A percentile compares a stretch with the other conserved stretches of the same genome.
Conservation (phyloP, 257 asterid species). For the Scutellaria baicalensis region DNA sequence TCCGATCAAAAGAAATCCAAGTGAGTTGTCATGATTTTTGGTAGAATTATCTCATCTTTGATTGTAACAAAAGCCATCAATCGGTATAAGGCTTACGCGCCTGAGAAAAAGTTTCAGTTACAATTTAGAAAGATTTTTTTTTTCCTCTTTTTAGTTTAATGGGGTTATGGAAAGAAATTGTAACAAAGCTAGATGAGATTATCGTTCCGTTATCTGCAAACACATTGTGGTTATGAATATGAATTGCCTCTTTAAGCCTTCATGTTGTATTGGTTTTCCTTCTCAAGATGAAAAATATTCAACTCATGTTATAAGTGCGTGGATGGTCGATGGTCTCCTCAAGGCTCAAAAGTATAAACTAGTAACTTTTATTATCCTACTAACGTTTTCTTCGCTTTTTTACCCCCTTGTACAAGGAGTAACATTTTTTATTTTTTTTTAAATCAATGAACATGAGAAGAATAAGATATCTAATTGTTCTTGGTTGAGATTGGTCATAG, state of each 20-base stretch:
- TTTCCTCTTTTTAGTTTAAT: constrained; percentile 2
- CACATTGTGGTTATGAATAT: not conserved
- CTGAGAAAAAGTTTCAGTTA: not conserved
- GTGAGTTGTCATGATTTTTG: not conserved
- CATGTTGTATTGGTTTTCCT: not conserved
- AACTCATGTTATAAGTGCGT: no score
- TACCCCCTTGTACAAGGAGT: no score
- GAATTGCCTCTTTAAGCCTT: not conserved
- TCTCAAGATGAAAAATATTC: no score
- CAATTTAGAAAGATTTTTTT: not conserved
- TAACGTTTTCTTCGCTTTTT: no score
- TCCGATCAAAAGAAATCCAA: constrained; percentile 28
- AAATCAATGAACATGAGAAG: no score
- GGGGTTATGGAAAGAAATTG: not conserved
- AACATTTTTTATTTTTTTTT: no score
- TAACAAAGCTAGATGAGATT: not conserved
- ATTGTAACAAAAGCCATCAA: not conserved
- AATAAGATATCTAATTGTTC: no score
- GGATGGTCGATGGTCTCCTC: no score
- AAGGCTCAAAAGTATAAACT: no score
- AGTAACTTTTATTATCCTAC: no score
- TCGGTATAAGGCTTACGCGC: constrained; percentile 1
- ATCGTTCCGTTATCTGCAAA: not conserved
- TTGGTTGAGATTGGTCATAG: no score
- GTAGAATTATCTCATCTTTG: not conserved